Base-by-base conservation (phyloP, 2,329 filamentous ascomycete species). In the Coleophoma crateriformis region DNA sequence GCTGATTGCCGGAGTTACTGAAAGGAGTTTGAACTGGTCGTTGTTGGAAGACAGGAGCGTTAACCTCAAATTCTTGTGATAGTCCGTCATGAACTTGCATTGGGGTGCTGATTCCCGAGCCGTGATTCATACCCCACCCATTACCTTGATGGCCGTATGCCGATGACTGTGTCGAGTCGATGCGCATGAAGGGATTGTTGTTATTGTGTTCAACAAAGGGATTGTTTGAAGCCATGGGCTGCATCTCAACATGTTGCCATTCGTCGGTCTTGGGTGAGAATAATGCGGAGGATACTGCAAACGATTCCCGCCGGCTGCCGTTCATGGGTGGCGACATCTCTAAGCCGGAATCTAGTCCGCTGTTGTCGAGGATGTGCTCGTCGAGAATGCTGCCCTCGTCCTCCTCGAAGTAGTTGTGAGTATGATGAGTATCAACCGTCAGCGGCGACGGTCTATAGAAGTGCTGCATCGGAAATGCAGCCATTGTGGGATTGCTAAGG, bases 41-140 rank as follows among this genome's bases (percentile, higher is more conserved):
- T 55, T 64, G 60, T 55, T 64, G 60, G 64, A 82, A 82, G 59
- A 82, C 66, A 53, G 75, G 70, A 37, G 72, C 64, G 47, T 57
- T 60, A 60, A 72, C 59, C 54, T 84, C 79, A 60, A 78, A 84
- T 19, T 81, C 78, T 42, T 73, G 64, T 37, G 77, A 70, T 33
- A 82, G 68, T 45, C 82, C 78, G 60, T 88, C 85, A 61, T 88
- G 87, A 47, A 82, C 74, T 53, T 82, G 83, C 53, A 90, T 81
- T 14, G 87, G 86, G 7, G 88, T 92, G 67, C 82, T 85, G 54
- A 88, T 81, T 47, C 82, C 86, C 22, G 87, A 87, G 59, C 73
- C 75, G 46, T 77, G 77, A 50, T 54, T 57, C 58, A 65, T 61
- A 6, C 51, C 46, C 61, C 61, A 66, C 33, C 53, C 55, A 34